These are phyloP conservation scores for Fusarium mundagurra DNA, from an alignment of 2,329 filamentous ascomycete genomes.

Conservation along the genomic window DNA sequence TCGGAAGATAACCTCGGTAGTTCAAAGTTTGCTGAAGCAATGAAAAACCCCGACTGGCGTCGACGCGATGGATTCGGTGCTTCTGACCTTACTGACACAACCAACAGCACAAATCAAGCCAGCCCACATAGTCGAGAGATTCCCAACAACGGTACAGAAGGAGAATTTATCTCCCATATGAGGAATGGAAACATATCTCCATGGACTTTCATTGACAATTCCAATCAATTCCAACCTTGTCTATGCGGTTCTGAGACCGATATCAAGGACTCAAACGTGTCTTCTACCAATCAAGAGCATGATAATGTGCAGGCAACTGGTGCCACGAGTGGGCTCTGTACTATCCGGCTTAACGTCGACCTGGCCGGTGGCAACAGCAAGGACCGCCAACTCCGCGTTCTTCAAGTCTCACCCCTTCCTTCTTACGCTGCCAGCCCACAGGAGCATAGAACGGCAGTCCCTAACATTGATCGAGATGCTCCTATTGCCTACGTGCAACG, in stretches of 20 bases:
- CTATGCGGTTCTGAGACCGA: slow-evolving; percentile 8
- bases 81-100: slow-evolving; percentile 10
- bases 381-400: slow-evolving; percentile 22
- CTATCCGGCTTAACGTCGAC: slow-evolving; percentile 7
- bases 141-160: background rate
- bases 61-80: slow-evolving; percentile 31
- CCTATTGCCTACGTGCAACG: slow-evolving; percentile 30
- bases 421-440: background rate
- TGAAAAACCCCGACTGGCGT: slow-evolving; percentile 51
- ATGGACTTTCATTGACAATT: slow-evolving; percentile 9
- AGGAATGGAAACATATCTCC: background rate
- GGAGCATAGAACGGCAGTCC: background rate
- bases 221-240: slow-evolving; percentile 1
- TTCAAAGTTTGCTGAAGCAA: slow-evolving; percentile 45
- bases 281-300: background rate
- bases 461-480: background rate
- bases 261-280: background rate
- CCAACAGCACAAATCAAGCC: background rate
- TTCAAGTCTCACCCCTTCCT: slow-evolving; percentile 27
- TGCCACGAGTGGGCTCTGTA: slow-evolving; percentile 4
- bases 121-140: background rate
- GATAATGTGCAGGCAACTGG: background rate
- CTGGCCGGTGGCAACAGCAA: background rate
- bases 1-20: slow-evolving; percentile 29
- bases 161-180: background rate